Evolutionary conservation across 2,329 filamentous ascomycete species (phyloP).

Genomic region (Penicillium sclerotiorum): DNA sequence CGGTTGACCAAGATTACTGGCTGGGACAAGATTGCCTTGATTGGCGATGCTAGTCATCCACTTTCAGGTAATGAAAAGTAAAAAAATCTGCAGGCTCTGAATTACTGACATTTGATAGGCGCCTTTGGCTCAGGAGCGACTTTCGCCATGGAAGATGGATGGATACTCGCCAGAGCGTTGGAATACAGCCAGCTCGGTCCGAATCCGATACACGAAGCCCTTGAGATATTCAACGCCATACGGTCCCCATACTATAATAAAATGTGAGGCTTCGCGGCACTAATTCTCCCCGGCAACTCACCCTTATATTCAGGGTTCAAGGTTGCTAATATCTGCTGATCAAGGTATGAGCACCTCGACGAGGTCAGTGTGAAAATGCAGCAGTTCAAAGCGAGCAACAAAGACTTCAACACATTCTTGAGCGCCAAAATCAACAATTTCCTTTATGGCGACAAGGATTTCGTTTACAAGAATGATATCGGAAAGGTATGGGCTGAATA

Average conservation of each 20-base stretch:
- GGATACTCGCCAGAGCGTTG: slow-evolving; percentile 45
- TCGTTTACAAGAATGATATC: slow-evolving; percentile 50
- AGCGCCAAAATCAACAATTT: slow-evolving; percentile 34
- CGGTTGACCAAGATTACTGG: slow-evolving; percentile 44
- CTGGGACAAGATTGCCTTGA: slow-evolving; percentile 52
- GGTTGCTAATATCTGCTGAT: too few relatives aligned
- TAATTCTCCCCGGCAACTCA: slow-evolving; percentile 8
- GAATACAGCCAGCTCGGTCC: slow-evolving; percentile 20
- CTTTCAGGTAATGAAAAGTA: slow-evolving; percentile 43
- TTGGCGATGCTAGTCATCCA: slow-evolving; percentile 60
- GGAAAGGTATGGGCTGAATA: slow-evolving; percentile 33
- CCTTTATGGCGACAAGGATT: slow-evolving; percentile 38
- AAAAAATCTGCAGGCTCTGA: background rate
- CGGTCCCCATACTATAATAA: slow-evolving; percentile 45
- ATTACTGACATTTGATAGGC: slow-evolving; percentile 20
- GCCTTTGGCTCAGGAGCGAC: slow-evolving; percentile 51
- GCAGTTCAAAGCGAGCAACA: slow-evolving; percentile 16
- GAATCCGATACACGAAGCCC: slow-evolving; percentile 29
- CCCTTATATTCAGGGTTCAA: background rate
- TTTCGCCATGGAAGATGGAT: slow-evolving; percentile 52
- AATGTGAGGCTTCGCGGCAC: slow-evolving; percentile 33
- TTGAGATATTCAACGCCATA: slow-evolving; percentile 44
- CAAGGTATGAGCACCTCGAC: slow-evolving; percentile 20
- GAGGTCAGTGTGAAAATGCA: slow-evolving; percentile 15
- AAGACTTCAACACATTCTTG: slow-evolving; percentile 32